Evolutionary conservation across 2,329 filamentous ascomycete species (phyloP), one percentile per base, ranked within the genome.

Genomic region (Clathrospora elynae): DNA sequence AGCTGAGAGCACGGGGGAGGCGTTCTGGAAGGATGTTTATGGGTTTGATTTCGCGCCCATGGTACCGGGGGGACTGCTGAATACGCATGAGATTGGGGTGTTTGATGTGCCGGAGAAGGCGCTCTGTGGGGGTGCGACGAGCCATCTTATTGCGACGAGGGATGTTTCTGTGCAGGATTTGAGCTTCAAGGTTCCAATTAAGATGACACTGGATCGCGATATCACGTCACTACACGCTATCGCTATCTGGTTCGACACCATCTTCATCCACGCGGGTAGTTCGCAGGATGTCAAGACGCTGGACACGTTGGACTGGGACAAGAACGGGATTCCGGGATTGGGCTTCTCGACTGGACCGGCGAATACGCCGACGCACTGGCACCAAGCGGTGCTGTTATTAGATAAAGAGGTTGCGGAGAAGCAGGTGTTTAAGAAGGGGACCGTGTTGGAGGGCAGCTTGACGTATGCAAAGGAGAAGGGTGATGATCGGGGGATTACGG

Each of bases 1-100:
- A 41, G 77, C 82, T 12, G 88, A 93, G 42, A 85, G 87, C 68
- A 80, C 93, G 51, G 76, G 82, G 13, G 61, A 65, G 30, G 58
- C 57, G 22, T 96, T 92, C 75, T 97, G 92, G 92, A 81, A 86
- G 52, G 84, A 93, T 60, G 87, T 97, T 4, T 96, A 97, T 70
- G 92, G 91, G 35, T 97, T 97, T 72, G 85, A 95, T 66, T 96
- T 96, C 88, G 84, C 82, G 58, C 83, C 87, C 51, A 96, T 97
- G 92, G 85, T 90, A 62, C 79, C 84, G 31, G 85, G 85, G 25
- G 89, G 92, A 45, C 84, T 87, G 61, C 84, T 92, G 49, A 90
- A 96, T 61, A 85, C 71, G 3, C 53, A 55, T 13, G 63, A 64
- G 5, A 66, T 67, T 20, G 62, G 57, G 19, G 59, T 70, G 2